Evolutionary conservation across 2,329 filamentous ascomycete genomes (phyloP).

Genomic region (Davidsoniella virescens): DNA sequence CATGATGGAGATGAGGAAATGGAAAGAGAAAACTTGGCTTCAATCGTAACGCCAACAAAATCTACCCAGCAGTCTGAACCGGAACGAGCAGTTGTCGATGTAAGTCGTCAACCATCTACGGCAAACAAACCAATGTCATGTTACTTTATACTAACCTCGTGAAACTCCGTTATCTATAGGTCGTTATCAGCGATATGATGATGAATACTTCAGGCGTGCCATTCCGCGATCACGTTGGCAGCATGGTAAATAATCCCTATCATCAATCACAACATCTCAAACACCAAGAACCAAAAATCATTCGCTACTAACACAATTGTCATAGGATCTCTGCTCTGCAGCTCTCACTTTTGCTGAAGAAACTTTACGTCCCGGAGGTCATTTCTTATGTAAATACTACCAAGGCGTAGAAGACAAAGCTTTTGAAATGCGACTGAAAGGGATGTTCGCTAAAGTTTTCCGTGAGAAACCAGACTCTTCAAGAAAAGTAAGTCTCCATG

Average conservation of each 20-base stretch:
- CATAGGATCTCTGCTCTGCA: conserved; percentile 68
- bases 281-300: not conserved
- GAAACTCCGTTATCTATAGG: conserved; percentile 22
- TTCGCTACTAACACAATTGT: not conserved
- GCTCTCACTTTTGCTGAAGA: conserved; percentile 76
- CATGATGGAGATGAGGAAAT: not conserved
- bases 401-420: conserved; percentile 73
- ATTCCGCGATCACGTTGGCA: conserved; percentile 79
- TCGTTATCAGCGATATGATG: conserved; percentile 99
- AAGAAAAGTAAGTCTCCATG: conserved; percentile 46
- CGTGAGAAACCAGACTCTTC: conserved; percentile 88
- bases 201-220: conserved; percentile 91
- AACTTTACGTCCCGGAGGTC: conserved; percentile 63
- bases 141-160: not conserved
- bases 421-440: conserved; percentile 57
- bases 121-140: not conserved
- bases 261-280: not conserved
- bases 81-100: conserved; percentile 2
- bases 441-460: conserved; percentile 63
- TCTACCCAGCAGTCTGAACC: not conserved
- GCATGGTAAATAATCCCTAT: conserved; percentile 56
- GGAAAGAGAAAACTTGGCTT: not conserved
- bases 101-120: not conserved
- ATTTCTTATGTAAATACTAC: conserved; percentile 97
- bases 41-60: not conserved